These are phyloP conservation scores for Pichia deserticola DNA, from an alignment of 805 yeast genomes.

Conservation along the genomic window DNA sequence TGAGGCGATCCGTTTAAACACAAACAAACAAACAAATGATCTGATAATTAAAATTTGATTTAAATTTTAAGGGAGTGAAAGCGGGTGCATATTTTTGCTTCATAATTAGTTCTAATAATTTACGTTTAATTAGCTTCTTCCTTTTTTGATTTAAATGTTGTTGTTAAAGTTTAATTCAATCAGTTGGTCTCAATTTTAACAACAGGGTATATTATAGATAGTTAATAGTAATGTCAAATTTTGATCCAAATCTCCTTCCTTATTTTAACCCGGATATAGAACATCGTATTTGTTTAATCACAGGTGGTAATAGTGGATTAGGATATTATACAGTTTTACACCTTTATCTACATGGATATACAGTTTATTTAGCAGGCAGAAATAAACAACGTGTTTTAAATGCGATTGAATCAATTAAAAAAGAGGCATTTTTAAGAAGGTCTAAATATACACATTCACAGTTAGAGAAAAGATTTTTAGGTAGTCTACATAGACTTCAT, in stretches of 20 bases:
- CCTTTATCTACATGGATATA: conserved; percentile 70
- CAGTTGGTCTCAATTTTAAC: too few relatives aligned
- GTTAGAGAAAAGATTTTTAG: conserved; percentile 29
- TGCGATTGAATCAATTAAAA: conserved; percentile 48
- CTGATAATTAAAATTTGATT: too few relatives aligned
- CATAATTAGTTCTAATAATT: too few relatives aligned
- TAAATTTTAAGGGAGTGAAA: too few relatives aligned
- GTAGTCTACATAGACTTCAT: conserved; percentile 45
- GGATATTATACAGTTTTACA: conserved; percentile 75
- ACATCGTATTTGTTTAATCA: conserved; percentile 60
- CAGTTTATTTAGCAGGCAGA: conserved; percentile 70
- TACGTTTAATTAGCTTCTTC: too few relatives aligned
- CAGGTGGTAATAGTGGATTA: conserved; percentile 78
- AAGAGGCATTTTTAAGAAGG: conserved; percentile 41
- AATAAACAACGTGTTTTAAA: conserved; percentile 45
- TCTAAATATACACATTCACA: conserved; percentile 14
- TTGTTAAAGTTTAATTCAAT: too few relatives aligned
- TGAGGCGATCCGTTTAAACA: too few relatives aligned
- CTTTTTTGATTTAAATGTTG: too few relatives aligned
- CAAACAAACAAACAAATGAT: too few relatives aligned
- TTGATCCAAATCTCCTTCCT: conserved; percentile 47
- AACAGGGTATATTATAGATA: too few relatives aligned
- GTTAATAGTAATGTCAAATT: conserved; percentile 2
- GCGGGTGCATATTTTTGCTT: too few relatives aligned
- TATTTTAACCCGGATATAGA: conserved; percentile 48